Conservation (phyloP, 768 basidiomycete species). For the Lanmaoa pseudosensibilis region DNA sequence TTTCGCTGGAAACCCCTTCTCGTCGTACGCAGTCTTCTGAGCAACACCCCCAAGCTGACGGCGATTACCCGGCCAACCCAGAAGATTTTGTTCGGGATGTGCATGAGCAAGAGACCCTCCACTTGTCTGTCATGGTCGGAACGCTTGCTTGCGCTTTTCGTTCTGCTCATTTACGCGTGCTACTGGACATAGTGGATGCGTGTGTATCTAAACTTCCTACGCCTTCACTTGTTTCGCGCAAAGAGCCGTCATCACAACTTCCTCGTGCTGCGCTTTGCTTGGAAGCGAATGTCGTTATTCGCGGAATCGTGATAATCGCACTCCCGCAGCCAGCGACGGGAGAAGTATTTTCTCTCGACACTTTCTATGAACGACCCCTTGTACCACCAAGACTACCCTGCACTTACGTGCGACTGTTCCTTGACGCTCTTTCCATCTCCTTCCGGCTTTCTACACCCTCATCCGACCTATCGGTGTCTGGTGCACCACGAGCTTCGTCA, state of each 20-base stretch:
- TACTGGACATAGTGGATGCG: conserved; percentile 44
- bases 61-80: conserved; percentile 4
- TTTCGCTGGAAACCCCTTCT: conserved; percentile 54
- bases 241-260: conserved; percentile 14
- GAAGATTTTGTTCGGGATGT: conserved; percentile 7
- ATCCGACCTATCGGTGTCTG: conserved; percentile 2
- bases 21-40: conserved; percentile 15
- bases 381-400: conserved; percentile 49
- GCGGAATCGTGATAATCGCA: conserved; percentile 50
- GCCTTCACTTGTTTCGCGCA: conserved; percentile 11
- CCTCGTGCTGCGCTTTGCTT: conserved; percentile 32
- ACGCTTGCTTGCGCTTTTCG: conserved; percentile 54
- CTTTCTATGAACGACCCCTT: conserved; percentile 62
- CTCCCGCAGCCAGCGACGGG: conserved; percentile 34
- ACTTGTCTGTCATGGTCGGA: conserved; percentile 47
- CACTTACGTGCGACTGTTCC: conserved; percentile 54
- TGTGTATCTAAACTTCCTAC: conserved; percentile 29
- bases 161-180: conserved; percentile 54
- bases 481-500: conserved; percentile 1
- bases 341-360: conserved; percentile 18
- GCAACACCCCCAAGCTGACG: not conserved
- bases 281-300: conserved; percentile 36
- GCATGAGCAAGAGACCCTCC: conserved; percentile 33
- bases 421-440: conserved; percentile 38
- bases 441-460: conserved; percentile 12